phyloP scores from a whole-genome alignment of 495 filamentous ascomycete species.

The Lasiosphaeria ovina region DNA sequence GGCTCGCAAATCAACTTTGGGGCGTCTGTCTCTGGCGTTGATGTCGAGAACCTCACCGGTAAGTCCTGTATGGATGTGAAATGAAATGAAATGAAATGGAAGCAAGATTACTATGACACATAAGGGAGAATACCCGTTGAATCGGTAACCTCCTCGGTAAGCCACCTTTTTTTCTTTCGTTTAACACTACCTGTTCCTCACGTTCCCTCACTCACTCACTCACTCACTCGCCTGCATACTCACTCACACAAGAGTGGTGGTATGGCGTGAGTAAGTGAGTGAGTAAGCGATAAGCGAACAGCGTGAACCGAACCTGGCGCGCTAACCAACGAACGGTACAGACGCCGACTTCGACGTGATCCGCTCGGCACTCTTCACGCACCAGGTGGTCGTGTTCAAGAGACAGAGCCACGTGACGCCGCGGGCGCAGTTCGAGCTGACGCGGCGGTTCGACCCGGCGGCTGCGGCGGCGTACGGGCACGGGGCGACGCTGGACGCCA shows the following conservation, averaged over 20 bases:
- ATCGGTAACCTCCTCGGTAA: slow-evolving; percentile 57
- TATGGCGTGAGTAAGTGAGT: too few species aligned
- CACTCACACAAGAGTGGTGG: neutral
- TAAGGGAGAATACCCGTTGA: slow-evolving; percentile 50
- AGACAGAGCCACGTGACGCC: slow-evolving; percentile 59
- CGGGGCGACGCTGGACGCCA: slow-evolving; percentile 64
- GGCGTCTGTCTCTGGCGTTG: slow-evolving; percentile 51
- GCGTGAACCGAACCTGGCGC: slow-evolving; percentile 8
- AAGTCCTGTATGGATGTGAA: slow-evolving; percentile 20
- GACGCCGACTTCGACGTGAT: slow-evolving; percentile 60
- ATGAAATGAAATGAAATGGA: slow-evolving; percentile 7
- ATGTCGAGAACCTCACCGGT: slow-evolving; percentile 60
- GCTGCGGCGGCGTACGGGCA: slow-evolving; percentile 64
- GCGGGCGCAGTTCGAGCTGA: slow-evolving; percentile 68
- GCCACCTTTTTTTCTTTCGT: slow-evolving; percentile 13
- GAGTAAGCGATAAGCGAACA: neutral
- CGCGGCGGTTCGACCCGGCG: slow-evolving; percentile 64
- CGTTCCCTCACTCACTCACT: neutral
- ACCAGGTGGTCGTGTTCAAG: slow-evolving; percentile 68
- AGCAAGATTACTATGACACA: slow-evolving; percentile 17
- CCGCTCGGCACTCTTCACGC: slow-evolving; percentile 57
- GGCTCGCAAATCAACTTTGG: slow-evolving; percentile 59
- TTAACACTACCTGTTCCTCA: too few species aligned
- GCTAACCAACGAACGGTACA: slow-evolving; percentile 18
- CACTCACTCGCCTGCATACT: neutral